Evolutionary conservation across 495 filamentous ascomycete species (phyloP), one percentile per base, ranked within the genome.

Genomic region (Penicillium soppii): DNA sequence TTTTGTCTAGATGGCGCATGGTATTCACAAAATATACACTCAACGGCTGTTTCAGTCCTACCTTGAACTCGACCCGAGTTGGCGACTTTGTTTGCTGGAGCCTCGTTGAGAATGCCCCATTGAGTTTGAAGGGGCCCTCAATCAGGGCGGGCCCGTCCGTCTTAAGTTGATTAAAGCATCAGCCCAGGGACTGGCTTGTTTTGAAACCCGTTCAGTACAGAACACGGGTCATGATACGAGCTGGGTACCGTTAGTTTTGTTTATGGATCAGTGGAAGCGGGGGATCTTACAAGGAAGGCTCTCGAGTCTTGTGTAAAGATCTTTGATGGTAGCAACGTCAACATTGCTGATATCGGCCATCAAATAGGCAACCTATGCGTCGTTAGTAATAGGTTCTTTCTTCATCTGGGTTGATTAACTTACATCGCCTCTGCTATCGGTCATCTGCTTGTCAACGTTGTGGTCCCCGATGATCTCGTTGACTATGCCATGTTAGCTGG

Each of bases 371-470:
- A 91, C 80, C 85, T 87, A 54, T 17, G 43, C 5, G 52, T 15
- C 10, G 47, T 71, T 55, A 69, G 42, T 15, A 46, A 16, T 17
- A 15, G 5, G 3, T 13, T 40, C 32, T 3, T 27, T 49, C 13
- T 16, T 48, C 3, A 23, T 9, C 35, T 22, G 35, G 2, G 15
- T 17, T 23, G 13, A 17, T 20, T 40, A 22, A 67, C 80, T 49
- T 70, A 89, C 86, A 69, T 97, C 92, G 57, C 91, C 94, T 75
- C 88, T 85, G 72, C 85, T 94, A 66, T 97, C 95, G 25, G 90
- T 92, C 74, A 91, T 97, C 68, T 99, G 95, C 76, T 96, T 97
- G 66, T 96, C 94, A 53, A 99, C 91, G 64, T 99, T 99, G 72
- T 99, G 92, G 48, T 94, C 85, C 13, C 84, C 89, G 52, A 97